These are phyloP conservation scores for Phytophthora niederhauseri DNA, from an alignment of 352 stramenopile species.

Conservation along the genomic window DNA sequence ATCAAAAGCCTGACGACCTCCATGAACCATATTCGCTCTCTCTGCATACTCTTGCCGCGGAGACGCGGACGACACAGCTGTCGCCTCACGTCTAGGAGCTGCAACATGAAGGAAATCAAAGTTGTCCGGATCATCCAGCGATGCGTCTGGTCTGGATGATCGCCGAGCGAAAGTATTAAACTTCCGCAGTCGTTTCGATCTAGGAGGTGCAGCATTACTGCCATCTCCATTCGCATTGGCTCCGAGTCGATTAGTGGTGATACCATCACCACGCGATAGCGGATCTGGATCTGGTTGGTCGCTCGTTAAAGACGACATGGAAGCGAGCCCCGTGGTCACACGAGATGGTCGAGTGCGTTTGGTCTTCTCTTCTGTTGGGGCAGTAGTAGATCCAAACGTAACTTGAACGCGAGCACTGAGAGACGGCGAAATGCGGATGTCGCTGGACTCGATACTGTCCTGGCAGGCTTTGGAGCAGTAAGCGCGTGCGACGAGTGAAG, in stretches of 20 bases:
- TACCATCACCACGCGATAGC: conserved; percentile 12
- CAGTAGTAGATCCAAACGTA: conserved; percentile 13
- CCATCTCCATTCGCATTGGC: conserved; percentile 2
- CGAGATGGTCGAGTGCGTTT: conserved; percentile 16
- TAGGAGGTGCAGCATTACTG: background rate
- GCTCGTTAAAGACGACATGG: conserved; percentile 6
- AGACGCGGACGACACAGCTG: background rate
- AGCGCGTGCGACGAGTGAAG: conserved; percentile 35
- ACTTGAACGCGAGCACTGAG: conserved; percentile 40
- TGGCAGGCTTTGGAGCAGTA: conserved; percentile 53
- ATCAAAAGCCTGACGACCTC: conserved; percentile 8
- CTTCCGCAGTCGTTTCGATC: conserved; percentile 14
- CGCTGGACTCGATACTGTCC: conserved; percentile 40
- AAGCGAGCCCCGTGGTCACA: conserved; percentile 18
- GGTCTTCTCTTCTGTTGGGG: conserved; percentile 10
- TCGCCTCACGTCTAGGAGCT: conserved; percentile 19
- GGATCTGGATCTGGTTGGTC: conserved; percentile 16
- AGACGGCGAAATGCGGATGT: conserved; percentile 48
- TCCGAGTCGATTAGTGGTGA: conserved; percentile 18
- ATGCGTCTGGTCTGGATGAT: conserved; percentile 13
- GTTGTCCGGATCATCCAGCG: conserved; percentile 15
- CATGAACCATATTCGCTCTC: background rate
- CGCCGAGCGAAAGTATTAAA: conserved; percentile 18
- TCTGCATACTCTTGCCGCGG: conserved; percentile 13
- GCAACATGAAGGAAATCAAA: conserved; percentile 45